Base-by-base conservation (phyloP, 2,329 filamentous ascomycete species). In the Colletotrichum destructivum region DNA sequence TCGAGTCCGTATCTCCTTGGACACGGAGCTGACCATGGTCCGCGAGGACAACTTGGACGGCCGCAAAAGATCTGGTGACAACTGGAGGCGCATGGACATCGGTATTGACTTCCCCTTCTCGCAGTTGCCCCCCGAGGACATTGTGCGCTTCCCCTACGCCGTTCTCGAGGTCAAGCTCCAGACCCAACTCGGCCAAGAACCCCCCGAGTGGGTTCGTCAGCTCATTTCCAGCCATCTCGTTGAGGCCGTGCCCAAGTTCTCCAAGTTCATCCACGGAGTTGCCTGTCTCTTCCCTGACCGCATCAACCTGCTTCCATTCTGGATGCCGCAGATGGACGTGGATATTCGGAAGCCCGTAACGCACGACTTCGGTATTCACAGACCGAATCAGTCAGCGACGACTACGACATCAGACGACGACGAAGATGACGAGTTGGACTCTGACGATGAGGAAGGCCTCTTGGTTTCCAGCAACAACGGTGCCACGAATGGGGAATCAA, bases 241-340 rank as follows among this genome's bases (percentile, higher is more conserved):
- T 2, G 96, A 99, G 84, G 95, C 96, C n/a, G 95, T 99, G 2
- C 96, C 96, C 73, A 99, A 99, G 80, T 99, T 98, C 83, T 98
- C 95, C 79, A 99, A 99, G 84, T 99, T 98, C 81, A 98, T 99
- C 70, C 96, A 99, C 81, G 96, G 96, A 71, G 95, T 92, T 2
- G 96, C 96, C 12, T 93, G 90, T 13, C 84, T 99, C 56, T 97
- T 98, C 81, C 95, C 95, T 0, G 89, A 91, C 55, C 91, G 93
- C 66, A 99, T 99, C 82, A 87, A 98, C 59, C 88, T 99, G 15
- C 87, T 99, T 7, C 96, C 96, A 0, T 99, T 94, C 86, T 99
- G 96, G 96, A 94, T 96, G 87, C 96, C 96, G 1, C 96, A 99
- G 83, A 99, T 99, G 96, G 92, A 97, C 75, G 91, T 97, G 31